Conservation (phyloP, 192 early-diverging fungal genomes). For the Coemansia sp. region DNA sequence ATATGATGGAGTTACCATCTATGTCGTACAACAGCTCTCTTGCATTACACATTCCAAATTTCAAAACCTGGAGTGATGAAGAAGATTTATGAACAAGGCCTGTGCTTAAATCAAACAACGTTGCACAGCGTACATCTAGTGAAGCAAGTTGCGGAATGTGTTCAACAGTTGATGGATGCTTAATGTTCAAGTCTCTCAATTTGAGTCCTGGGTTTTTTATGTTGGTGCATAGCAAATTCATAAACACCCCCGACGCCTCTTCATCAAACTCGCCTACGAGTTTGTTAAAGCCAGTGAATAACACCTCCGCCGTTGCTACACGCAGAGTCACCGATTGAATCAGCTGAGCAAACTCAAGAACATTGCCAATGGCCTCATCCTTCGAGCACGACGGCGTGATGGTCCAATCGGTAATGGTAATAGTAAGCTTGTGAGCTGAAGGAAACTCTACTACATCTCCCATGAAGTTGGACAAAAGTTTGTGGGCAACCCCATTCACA, state of each 20-base stretch:
- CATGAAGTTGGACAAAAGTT: neutral
- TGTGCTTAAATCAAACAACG: neutral
- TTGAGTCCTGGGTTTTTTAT: no score
- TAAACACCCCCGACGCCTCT: neutral
- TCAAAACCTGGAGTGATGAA: neutral
- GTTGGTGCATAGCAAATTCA: neutral
- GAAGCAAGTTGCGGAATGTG: no score
- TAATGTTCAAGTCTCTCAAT: no score
- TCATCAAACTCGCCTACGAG: neutral
- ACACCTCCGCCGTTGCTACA: neutral
- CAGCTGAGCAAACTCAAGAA: neutral
- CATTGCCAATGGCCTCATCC: neutral
- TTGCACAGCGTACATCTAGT: no score
- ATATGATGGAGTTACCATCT: neutral
- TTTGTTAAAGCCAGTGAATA: neutral
- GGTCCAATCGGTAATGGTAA: neutral
- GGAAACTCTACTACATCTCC: neutral
- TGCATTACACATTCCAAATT: neutral
- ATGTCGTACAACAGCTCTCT: neutral
- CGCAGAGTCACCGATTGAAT: neutral
- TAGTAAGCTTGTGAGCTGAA: neutral
- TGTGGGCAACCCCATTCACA: neutral
- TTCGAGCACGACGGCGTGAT: neutral
- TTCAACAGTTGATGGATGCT: no score
- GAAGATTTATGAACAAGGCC: neutral